These are phyloP conservation scores for Diaporthe vexans DNA, from an alignment of 2,329 filamentous ascomycete species.

Conservation along the genomic window DNA sequence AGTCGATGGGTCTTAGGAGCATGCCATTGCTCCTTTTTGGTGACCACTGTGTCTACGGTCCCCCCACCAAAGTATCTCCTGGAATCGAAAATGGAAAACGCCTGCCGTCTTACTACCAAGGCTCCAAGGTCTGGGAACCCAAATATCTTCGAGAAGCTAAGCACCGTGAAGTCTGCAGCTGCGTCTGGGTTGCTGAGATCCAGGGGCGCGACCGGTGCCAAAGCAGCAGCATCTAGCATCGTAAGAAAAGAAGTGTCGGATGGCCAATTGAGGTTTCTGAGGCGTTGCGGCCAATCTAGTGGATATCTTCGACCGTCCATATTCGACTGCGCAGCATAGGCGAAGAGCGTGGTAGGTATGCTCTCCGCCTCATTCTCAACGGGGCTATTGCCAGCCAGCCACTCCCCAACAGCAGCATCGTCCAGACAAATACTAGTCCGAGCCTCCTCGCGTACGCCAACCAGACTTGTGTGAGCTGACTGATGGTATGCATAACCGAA, in stretches of 20 bases:
- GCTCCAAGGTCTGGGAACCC: conserved; percentile 94
- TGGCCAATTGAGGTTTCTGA: conserved; percentile 53
- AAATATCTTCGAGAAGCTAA: conserved; percentile 98
- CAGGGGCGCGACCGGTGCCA: conserved; percentile 82
- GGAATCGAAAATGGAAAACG: conserved; percentile 72
- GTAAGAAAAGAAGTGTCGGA: conserved; percentile 67
- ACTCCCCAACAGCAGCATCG: conserved; percentile 74
- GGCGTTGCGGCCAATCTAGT: conserved; percentile 72
- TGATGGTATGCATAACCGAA: conserved; percentile 88
- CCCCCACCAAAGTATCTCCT: conserved; percentile 93
- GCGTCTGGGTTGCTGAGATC: conserved; percentile 73
- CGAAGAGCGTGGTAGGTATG: conserved; percentile 68
- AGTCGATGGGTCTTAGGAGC: conserved; percentile 78
- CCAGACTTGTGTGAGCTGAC: conserved; percentile 87
- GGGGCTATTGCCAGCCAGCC: conserved; percentile 65
- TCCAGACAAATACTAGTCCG: conserved; percentile 74
- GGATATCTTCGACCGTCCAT: conserved; percentile 87
- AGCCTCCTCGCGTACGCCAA: conserved; percentile 84
- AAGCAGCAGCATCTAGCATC: conserved; percentile 86
- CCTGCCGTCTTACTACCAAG: conserved; percentile 82
- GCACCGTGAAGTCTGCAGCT: conserved; percentile 85
- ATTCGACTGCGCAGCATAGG: conserved; percentile 93
- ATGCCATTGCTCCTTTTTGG: conserved; percentile 85
- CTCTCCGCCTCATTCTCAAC: conserved; percentile 46
- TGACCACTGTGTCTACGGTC: conserved; percentile 91